Percentiles rank a stretch among this genome's conserved stretches.
Conservation (phyloP, 2,329 filamentous ascomycete genomes). For the Alternaria solani region DNA sequence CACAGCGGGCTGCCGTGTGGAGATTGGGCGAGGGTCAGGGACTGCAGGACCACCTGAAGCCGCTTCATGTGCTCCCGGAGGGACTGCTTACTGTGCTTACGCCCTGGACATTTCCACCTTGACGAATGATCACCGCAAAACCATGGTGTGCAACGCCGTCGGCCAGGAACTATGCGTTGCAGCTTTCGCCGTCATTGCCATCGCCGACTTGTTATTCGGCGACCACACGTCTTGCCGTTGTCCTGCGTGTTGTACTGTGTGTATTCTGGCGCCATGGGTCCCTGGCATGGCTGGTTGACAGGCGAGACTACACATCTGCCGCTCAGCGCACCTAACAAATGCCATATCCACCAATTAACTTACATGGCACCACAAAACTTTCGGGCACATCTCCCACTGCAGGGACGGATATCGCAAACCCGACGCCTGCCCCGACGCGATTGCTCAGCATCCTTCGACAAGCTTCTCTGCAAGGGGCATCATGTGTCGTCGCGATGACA, state of each 20-base stretch:
- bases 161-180: constrained; percentile 16
- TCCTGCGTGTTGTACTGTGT: constrained; percentile 14
- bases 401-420: constrained; percentile 24
- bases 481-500: constrained; percentile 24
- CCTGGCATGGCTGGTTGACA: constrained; percentile 20
- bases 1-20: constrained; percentile 43
- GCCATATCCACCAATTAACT: constrained; percentile 28
- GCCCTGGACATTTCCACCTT: constrained; percentile 30
- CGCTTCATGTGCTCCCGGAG: constrained; percentile 37
- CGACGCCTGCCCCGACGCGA: constrained; percentile 5
- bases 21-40: constrained; percentile 39
- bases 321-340: constrained; percentile 27
- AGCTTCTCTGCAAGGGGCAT: constrained; percentile 12
- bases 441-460: constrained; percentile 13
- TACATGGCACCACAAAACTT: constrained; percentile 11
- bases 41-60: constrained; percentile 33
- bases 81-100: constrained; percentile 48
- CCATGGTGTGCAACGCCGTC: constrained; percentile 14
- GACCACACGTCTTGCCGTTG: constrained; percentile 16
- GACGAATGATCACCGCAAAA: constrained; percentile 33
- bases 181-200: constrained; percentile 11
- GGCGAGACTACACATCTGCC: constrained; percentile 31
- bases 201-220: constrained; percentile 21
- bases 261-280: constrained; percentile 11
- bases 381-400: constrained; percentile 22